phyloP scores from a whole-genome alignment of 345 rosid genomes.

The Populus euphratica region DNA sequence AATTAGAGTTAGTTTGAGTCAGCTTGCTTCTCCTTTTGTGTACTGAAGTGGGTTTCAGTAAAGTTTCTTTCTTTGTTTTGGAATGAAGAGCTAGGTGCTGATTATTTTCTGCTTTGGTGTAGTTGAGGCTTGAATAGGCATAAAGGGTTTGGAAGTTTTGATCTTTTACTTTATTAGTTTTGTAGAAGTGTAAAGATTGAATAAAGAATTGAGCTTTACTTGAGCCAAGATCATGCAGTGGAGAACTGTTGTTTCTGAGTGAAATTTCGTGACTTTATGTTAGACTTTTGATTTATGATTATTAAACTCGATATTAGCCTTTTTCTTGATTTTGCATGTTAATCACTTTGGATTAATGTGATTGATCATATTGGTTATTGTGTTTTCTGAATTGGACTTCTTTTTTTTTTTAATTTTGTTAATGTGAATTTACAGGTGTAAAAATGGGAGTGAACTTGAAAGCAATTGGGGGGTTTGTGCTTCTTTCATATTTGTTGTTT shows the following conservation, averaged over 20 bases:
- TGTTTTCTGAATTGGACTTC: background rate
- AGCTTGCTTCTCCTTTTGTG: background rate
- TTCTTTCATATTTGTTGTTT: constrained; percentile 43
- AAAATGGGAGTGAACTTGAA: constrained; percentile 44
- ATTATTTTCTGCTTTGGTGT: background rate
- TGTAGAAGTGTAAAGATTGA: background rate
- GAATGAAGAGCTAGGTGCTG: background rate
- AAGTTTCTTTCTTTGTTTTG: background rate
- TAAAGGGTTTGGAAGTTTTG: background rate
- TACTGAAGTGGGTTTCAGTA: background rate
- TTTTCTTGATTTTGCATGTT: background rate
- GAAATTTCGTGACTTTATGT: background rate
- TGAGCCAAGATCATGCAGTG: background rate
- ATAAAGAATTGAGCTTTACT: background rate
- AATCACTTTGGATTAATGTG: background rate
- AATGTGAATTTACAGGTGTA: constrained; percentile 32
- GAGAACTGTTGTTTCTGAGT: background rate
- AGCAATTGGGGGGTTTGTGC: constrained; percentile 31
- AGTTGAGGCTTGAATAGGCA: background rate
- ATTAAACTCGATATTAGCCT: background rate
- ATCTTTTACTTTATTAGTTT: background rate
- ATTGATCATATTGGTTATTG: background rate
- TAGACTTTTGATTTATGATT: background rate
- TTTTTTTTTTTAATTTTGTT: background rate
- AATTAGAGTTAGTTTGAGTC: background rate